Evolutionary conservation across 805 yeast genomes (phyloP), one percentile per base, ranked within the genome.

Genomic region (Candida caryicola): DNA sequence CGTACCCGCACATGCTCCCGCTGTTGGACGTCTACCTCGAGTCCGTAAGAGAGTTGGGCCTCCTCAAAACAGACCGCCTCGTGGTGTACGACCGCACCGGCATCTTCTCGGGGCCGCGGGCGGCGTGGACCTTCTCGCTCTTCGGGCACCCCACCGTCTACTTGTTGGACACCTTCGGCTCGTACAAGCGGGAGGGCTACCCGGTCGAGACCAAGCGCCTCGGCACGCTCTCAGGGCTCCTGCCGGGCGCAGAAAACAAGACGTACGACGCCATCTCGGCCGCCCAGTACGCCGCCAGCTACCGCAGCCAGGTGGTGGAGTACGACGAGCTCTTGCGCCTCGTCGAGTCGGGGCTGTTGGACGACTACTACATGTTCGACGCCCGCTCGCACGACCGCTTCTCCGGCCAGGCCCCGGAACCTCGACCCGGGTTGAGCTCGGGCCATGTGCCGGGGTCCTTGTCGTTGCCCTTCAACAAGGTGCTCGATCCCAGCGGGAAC

Each of bases 1-100:
- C 74, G 13, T 90, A 75, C 53, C 97, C 99, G 2, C 98, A 93
- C 54, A 93, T 90, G 97, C 69, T 90, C 9, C 98, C 98, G 1
- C 60, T 71, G 5, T 55, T 66, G 18, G 64, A 62, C 1, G 71
- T 68, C 3, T 91, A 88, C 60, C 76, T 77, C 36, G 33, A 51
- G 4, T 72, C 76, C 12, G 68, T 81, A 49, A 61, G 74, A 8
- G 53, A 72, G 12, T 59, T 87, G 41, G 93, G 93, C 1, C 54
- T 86, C 19, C 46, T 53, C 3, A 63, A 63, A 18, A 33, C 67
- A 34, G 93, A 90, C 47, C 63, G 69, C 10, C 55, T 93, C 28
- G 82, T 93, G 8, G 77, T 93, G 9, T 93, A 93, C 59, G 99
- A 93, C 61, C 80, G 81, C 47, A 73, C 75, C 34, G 95, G 95